Evolutionary conservation across 2,329 filamentous ascomycete genomes (phyloP).

Genomic region (Penicillium sp.): DNA sequence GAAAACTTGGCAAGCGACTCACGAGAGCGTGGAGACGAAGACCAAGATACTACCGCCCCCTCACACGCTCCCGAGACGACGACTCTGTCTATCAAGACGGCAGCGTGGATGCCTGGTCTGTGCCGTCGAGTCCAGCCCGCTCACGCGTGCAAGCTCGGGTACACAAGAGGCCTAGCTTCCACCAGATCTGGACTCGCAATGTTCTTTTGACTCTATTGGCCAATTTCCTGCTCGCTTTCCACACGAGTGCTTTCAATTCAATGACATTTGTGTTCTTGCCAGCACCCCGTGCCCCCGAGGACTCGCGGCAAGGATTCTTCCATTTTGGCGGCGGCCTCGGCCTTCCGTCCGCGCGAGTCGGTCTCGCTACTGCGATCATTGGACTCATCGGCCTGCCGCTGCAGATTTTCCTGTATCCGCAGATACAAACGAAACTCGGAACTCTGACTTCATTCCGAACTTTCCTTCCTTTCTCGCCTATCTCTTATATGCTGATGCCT

Average conservation of each 20-base stretch:
- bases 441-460: constrained; percentile 67
- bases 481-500: constrained; percentile 69
- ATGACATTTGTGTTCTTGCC: constrained; percentile 78
- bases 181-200: constrained; percentile 56
- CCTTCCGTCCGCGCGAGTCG: constrained; percentile 69
- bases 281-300: constrained; percentile 61
- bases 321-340: constrained; percentile 73
- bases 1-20: constrained; percentile 40
- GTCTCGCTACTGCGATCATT: constrained; percentile 75
- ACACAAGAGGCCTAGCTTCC: constrained; percentile 48
- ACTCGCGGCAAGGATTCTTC: constrained; percentile 42
- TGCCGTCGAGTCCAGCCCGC: constrained; percentile 28
- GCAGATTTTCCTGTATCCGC: constrained; percentile 71
- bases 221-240: constrained; percentile 70
- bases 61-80: constrained; percentile 30
- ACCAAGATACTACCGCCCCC: constrained; percentile 36
- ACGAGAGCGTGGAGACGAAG: constrained; percentile 27
- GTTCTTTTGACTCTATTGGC: constrained; percentile 60
- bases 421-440: constrained; percentile 65
- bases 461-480: constrained; percentile 70
- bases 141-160: constrained; percentile 31
- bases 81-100: constrained; percentile 37
- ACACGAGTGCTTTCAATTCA: constrained; percentile 74
- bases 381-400: constrained; percentile 74
- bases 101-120: constrained; percentile 26